These are phyloP conservation scores for Polymyxa betae DNA, from an alignment of 208 protist genomes.

Conservation along the genomic window DNA sequence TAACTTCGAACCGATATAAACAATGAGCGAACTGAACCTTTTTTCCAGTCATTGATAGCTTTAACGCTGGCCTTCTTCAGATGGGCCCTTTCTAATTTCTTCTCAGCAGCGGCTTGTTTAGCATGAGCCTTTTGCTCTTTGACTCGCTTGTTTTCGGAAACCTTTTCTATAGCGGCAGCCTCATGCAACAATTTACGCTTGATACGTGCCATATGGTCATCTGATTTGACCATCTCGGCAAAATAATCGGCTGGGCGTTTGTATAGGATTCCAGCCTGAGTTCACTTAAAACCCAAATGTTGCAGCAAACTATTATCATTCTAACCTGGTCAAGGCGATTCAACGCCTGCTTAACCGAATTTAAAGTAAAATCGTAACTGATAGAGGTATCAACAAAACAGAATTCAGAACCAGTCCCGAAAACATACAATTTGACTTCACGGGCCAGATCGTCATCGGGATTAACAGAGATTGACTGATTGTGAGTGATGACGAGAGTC, in stretches of 20 bases:
- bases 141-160: conserved; percentile 46
- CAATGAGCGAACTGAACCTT: too few species aligned
- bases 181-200: conserved; percentile 44
- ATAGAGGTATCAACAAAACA: too few species aligned
- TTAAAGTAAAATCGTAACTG: conserved; percentile 10
- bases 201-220: conserved; percentile 32
- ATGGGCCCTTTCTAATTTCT: neutral
- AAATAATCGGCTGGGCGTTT: conserved; percentile 36
- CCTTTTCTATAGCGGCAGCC: neutral
- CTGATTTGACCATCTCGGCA: conserved; percentile 47
- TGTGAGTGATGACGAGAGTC: conserved; percentile 27
- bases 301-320: neutral
- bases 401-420: too few species aligned
- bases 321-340: conserved; percentile 1
- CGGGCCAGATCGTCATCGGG: conserved; percentile 11
- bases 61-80: conserved; percentile 33
- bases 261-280: conserved; percentile 1
- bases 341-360: conserved; percentile 19
- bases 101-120: conserved; percentile 3
- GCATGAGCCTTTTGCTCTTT: neutral
- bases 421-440: conserved; percentile 51
- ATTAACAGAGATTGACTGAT: neutral
- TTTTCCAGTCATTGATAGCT: conserved; percentile 45
- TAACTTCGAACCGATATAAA: too few species aligned
- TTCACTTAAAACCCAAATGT: neutral